Conservation (phyloP, 257 asterid species). For the Rauvolfia tetraphylla region DNA sequence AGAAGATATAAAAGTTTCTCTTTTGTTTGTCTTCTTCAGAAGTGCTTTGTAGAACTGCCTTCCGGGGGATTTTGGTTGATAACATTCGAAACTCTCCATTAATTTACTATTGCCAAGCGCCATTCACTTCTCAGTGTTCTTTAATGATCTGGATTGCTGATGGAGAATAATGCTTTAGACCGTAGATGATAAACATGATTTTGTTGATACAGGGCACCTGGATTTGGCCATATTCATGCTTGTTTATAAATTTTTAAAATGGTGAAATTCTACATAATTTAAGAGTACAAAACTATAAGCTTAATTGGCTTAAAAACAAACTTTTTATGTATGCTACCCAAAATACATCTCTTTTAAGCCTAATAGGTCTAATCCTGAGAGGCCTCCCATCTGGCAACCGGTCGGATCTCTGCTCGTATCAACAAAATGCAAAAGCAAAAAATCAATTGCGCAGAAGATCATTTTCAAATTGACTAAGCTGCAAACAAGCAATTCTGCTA, state of each 20-base stretch:
- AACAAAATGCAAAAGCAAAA: too few species aligned
- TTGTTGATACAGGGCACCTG: too few species aligned
- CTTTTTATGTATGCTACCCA: too few species aligned
- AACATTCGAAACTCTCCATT: neutral
- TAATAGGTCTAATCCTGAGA: too few species aligned
- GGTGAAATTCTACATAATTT: neutral
- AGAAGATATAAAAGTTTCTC: neutral
- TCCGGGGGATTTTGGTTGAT: constrained; percentile 5
- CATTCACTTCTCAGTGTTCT: neutral
- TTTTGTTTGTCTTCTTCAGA: neutral
- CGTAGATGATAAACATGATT: neutral
- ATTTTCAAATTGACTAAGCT: too few species aligned
- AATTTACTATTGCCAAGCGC: neutral
- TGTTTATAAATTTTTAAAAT: neutral
- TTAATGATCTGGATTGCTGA: too few species aligned
- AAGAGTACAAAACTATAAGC: too few species aligned
- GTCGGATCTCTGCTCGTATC: too few species aligned
- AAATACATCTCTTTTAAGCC: too few species aligned
- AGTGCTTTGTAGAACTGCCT: constrained; percentile 4
- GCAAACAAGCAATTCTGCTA: neutral
- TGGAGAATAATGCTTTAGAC: neutral
- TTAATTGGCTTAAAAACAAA: too few species aligned
- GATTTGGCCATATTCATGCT: neutral
- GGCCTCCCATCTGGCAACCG: too few species aligned
- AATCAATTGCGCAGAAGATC: too few species aligned